Evolutionary conservation across 2,329 filamentous ascomycete genomes (phyloP).

Genomic region (Colletotrichum sp.): DNA sequence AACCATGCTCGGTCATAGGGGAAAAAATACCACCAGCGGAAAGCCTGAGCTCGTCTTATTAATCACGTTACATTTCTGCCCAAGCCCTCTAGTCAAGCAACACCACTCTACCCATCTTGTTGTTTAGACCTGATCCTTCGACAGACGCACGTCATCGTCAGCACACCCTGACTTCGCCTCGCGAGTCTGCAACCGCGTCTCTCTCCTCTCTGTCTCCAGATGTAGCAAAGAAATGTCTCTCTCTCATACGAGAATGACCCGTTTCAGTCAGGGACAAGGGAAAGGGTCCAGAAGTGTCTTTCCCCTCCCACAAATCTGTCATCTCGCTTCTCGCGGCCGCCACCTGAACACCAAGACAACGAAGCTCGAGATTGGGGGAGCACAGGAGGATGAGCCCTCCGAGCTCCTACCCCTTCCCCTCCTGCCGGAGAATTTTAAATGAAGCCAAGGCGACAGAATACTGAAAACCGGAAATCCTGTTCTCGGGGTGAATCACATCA

Average conservation of each 20-base stretch:
- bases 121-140: background rate
- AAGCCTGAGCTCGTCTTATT: too few species aligned
- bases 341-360: background rate
- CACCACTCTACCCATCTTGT: accelerated
- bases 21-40: too few species aligned
- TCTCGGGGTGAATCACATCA: background rate
- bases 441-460: background rate
- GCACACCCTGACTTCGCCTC: background rate
- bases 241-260: background rate
- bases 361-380: background rate
- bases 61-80: background rate
- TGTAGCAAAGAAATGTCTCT: background rate
- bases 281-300: background rate
- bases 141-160: background rate
- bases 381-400: background rate
- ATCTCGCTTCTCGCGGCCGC: background rate
- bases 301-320: background rate
- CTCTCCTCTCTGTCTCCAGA: background rate
- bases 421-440: background rate
- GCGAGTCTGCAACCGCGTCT: background rate
- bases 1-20: background rate
- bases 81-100: background rate
- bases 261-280: background rate
- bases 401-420: background rate
- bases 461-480: background rate